Base-by-base conservation (phyloP, 2,329 filamentous ascomycete species). In the Pezicula neosporulosa region DNA sequence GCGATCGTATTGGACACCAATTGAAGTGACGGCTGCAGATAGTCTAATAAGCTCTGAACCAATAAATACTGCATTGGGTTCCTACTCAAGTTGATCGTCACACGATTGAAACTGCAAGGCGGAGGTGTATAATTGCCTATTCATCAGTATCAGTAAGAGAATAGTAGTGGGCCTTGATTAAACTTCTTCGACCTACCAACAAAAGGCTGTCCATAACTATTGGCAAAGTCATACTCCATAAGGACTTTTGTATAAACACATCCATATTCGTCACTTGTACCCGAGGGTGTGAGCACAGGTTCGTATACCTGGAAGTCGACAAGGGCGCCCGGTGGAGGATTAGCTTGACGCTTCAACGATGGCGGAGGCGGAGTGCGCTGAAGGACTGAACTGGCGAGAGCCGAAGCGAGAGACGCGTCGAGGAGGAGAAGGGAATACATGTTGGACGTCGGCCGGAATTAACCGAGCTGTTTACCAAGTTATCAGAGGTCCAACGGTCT, bases 1-100 rank as follows among this genome's bases (percentile, higher is more conserved):
- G 30, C 89, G 80, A 66, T 94, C 89, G 67, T 80, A 91, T 60
- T 93, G 89, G 3, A 79, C 76, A 1, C 89, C 89, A 52, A 75
- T 72, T 13, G 85, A 87, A 0, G 79, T 79, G n/a, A 87, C 83
- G 0, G 86, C 24, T 24, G 24, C 7, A 24, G 24, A 24, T 24
- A 24, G 24, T 24, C 3, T 24, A 24, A 24, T 24, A 24, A 24
- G 24, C 24, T 24, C 24, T 24, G 24, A 6, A 24, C 24, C 7
- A 24, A 4, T 1, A 6, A 24, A 24, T 24, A 6, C 5, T 24
- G 24, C 24, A 24, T 24, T 24, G 24, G 24, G 24, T 4, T 6
- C 24, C 24, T 24, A 24, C 24, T 90, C 58, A 93, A 78, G 62
- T 90, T 90, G 64, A 93, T 81, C 24, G 82, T 77, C 12, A 91